Evolutionary conservation across 352 stramenopile genomes (phyloP), one percentile per base, ranked within the genome.

Genomic region (Pythium plurisporium): DNA sequence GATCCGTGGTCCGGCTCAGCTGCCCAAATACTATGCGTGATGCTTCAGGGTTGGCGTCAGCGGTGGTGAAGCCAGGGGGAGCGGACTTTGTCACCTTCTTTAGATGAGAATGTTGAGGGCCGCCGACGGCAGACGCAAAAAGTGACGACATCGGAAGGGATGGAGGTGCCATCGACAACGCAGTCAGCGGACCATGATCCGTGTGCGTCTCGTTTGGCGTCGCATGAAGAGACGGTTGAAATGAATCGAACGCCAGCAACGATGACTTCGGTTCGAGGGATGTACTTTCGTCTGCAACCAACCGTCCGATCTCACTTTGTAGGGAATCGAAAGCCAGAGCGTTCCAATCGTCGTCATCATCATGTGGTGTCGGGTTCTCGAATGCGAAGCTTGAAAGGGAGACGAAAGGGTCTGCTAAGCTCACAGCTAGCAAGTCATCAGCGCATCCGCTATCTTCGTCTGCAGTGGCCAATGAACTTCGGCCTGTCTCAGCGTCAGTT

Each of bases 11-110:
- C n/a, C n/a, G n/a, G 31, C 19, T 15, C 37, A 84, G 66, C 9
- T 59, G 67, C 38, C 77, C 70, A 45, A 87, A 87, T 19, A 76
- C 76, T 27, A 67, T 74, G 25, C 65, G 69, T 2, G 74, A 64
- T 29, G 79, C 74, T 38, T 71, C 25, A 1, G 79, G 79, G 17
- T 82, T 74, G 3, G 79, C 79, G 51, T 89, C 79, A 0, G 70
- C 76, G 3, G 79, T 48, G 1, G 76, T 76, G 62, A 89, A 89
- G 22, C 79, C 79, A 20, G 79, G 79, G 19, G 76, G 73, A 1
- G 71, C 69, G 19, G 80, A 67, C 54, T 55, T 72, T 46, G 27
- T 60, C 9, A 26, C 37, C 17, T 36, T 36, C 19, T 37, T 36
- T 11, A 22, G 14, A n/a, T 37, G 40, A n/a, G n/a, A 7, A 36